Base-by-base conservation (phyloP, 2,329 filamentous ascomycete species). In the Xylaria arbuscula region DNA sequence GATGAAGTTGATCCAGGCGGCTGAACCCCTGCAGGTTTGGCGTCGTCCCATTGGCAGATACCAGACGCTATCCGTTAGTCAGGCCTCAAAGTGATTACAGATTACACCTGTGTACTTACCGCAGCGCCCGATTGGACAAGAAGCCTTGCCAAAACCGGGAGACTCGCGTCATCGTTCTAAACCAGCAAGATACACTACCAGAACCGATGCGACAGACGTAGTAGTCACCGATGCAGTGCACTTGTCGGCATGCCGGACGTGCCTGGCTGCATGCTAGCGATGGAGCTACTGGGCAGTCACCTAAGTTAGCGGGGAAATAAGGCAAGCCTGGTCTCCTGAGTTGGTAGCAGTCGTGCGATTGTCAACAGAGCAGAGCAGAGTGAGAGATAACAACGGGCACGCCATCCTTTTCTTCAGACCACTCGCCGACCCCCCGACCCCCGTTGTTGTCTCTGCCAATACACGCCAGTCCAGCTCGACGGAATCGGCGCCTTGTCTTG, bases 101-200 rank as follows among this genome's bases (percentile, higher is more conserved):
- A 55, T 38, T 40, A 38, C 32, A 55, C 38, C 15, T 59, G 40
- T 48, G 42, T 19, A 38, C 36, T 32, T 55, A 47, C 38, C 36
- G n/a, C 36, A 40, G 58, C 58, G 38, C 55, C 64, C 48, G 53
- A 68, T 68, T 68, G 66, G 68, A 51, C 8, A 24, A 53, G 53
- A 6, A 3, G 57, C 50, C 60, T 56, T 66, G 15, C 61, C 54
- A 55, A 61, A 71, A 62, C 67, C 55, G 67, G 67, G 13, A 48
- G 57, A 48, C 40, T 66, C 48, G 69, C 69, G 67, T 70, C 68
- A 70, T 70, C 17, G 58, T 19, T 65, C 45, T 56, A 64, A 66
- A 42, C 42, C 51, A 66, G 53, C 62, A 54, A 54, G 51, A 54
- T n/a, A 34, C 50, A 56, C 28, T 28, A 28, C 28, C 28, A 47